Conservation (phyloP, 1,284 basidiomycete species). For the Ceratobasidium sp. region DNA sequence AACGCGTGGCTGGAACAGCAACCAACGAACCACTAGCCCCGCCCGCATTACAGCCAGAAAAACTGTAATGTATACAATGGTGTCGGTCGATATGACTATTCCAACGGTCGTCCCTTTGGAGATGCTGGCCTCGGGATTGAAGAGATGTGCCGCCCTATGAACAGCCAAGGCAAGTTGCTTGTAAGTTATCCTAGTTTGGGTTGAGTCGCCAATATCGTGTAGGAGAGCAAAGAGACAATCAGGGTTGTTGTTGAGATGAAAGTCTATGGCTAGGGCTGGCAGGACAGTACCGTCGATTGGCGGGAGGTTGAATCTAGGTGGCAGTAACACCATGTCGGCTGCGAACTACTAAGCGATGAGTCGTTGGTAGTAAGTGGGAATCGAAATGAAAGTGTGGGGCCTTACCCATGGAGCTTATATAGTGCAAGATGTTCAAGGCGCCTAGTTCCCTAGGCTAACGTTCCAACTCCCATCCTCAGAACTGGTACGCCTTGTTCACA, state of each 20-base stretch:
- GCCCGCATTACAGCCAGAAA: constrained; percentile 1
- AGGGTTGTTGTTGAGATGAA: constrained; percentile 2
- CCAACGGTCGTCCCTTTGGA: not conserved
- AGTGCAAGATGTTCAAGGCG: too few species aligned
- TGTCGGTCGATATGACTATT: not conserved
- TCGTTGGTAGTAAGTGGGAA: too few species aligned
- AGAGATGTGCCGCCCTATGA: not conserved
- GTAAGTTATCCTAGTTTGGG: not conserved
- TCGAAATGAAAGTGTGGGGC: too few species aligned
- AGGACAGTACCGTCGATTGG: not conserved
- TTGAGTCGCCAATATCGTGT: not conserved
- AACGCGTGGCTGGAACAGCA: not conserved
- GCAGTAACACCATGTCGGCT: constrained; percentile 40
- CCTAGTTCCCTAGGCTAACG: too few species aligned
- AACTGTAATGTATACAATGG: constrained; percentile 4
- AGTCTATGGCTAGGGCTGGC: not conserved
- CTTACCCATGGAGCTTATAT: too few species aligned
- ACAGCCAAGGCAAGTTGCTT: constrained; percentile 5
- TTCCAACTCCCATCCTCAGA: too few species aligned
- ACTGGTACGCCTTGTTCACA: too few species aligned
- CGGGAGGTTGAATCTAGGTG: constrained; percentile 20
- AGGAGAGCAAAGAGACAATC: not conserved
- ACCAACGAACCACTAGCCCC: not conserved
- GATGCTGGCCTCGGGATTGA: not conserved
- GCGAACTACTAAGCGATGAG: too few species aligned